A percentile compares a stretch with the other conserved stretches of the same genome.
Evolutionary conservation across 441 rosid genomes (phyloP).

Genomic region (Raphanus hybrid): DNA sequence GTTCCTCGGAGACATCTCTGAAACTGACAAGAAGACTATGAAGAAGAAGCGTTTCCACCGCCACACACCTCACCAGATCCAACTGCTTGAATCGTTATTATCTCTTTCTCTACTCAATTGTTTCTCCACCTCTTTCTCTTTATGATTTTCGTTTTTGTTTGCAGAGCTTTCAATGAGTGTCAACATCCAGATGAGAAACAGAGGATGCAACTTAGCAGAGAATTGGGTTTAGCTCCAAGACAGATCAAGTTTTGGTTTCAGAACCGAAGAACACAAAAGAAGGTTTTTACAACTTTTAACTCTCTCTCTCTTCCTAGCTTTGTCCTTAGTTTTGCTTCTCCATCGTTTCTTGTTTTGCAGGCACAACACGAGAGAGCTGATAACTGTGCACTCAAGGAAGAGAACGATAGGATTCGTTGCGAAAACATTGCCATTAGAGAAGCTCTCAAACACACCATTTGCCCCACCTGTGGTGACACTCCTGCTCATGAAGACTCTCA

Average conservation of each 20-base stretch:
- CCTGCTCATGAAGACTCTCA: conserved; percentile 70
- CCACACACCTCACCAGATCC: conserved; percentile 89
- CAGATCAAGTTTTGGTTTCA: conserved; percentile 99
- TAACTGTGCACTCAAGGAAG: conserved; percentile 68
- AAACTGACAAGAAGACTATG: conserved; percentile 46
- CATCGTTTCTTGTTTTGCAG: conserved; percentile 37
- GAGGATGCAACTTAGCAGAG: conserved; percentile 78
- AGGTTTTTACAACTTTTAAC: conserved; percentile 47
- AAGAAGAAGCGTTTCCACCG: conserved; percentile 86
- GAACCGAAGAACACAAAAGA: conserved; percentile 93
- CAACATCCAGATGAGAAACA: conserved; percentile 98
- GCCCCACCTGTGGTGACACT: conserved; percentile 88
- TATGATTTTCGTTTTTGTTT: conserved; percentile 12
- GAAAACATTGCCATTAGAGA: conserved; percentile 93
- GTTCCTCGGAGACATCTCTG: conserved; percentile 52
- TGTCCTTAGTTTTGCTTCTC: background rate
- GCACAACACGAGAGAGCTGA: conserved; percentile 94
- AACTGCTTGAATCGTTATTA: conserved; percentile 70
- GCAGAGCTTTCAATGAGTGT: conserved; percentile 84
- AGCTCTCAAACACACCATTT: conserved; percentile 83
- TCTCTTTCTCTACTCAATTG: background rate
- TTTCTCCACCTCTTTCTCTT: background rate
- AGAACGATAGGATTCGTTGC: conserved; percentile 91
- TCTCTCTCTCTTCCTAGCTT: too few species aligned
- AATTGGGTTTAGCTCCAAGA: conserved; percentile 78